Evolutionary conservation across 805 yeast genomes (phyloP).

Genomic region (Candida maesae): DNA sequence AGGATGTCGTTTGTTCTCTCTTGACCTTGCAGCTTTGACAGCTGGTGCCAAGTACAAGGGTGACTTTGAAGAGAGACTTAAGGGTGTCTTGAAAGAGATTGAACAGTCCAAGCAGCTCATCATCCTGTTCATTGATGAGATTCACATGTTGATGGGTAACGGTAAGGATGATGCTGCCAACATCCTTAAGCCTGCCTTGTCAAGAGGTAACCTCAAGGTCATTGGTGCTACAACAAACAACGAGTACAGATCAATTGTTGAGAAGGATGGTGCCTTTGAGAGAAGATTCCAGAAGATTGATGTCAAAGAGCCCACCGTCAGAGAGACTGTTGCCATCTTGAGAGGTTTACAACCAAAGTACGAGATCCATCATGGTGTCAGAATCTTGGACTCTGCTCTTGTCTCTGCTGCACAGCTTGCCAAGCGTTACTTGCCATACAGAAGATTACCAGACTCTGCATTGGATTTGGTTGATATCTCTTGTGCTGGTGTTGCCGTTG

Average conservation of each 20-base stretch:
- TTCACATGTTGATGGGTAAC: conserved; percentile 99
- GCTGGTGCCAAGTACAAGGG: conserved; percentile 99
- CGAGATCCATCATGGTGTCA: conserved; percentile 96
- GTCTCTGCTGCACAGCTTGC: conserved; percentile 95
- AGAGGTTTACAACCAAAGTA: conserved; percentile 95
- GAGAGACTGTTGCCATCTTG: conserved; percentile 91
- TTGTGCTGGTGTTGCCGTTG: conserved; percentile 96
- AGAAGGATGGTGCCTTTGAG: conserved; percentile 98
- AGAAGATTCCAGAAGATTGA: conserved; percentile 97
- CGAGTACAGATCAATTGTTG: conserved; percentile 88
- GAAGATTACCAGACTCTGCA: conserved; percentile 96
- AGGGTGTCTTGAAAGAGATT: conserved; percentile 93
- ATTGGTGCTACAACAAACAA: conserved; percentile 97
- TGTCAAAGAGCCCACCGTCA: conserved; percentile 87
- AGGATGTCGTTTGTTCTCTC: conserved; percentile 74
- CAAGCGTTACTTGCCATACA: conserved; percentile 87
- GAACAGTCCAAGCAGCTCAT: conserved; percentile 84
- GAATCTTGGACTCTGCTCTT: conserved; percentile 90
- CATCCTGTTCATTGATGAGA: conserved; percentile 92
- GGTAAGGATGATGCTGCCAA: conserved; percentile 98
- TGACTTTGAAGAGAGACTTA: conserved; percentile 96
- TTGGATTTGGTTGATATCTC: conserved; percentile 95
- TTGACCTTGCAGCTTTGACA: conserved; percentile 93
- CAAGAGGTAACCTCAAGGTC: conserved; percentile 94
- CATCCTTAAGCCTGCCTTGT: conserved; percentile 92